Evolutionary conservation across 192 early-diverging fungal species (phyloP).

Genomic region (Podila verticillata): DNA sequence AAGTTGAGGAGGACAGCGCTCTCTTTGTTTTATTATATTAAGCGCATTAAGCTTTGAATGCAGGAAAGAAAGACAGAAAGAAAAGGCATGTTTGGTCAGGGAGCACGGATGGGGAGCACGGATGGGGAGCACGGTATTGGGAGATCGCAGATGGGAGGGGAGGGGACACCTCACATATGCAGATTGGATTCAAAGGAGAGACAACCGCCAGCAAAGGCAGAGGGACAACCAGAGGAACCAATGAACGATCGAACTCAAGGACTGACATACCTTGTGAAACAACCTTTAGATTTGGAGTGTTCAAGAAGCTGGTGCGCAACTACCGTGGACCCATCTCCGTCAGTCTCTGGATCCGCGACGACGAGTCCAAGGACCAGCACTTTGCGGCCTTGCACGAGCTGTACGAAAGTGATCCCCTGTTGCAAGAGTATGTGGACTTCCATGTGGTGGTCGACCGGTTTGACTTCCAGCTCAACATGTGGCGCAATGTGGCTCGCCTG

Average conservation of each 20-base stretch:
- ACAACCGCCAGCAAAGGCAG: neutral
- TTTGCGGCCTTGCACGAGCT: constrained; percentile 59
- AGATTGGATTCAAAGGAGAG: neutral
- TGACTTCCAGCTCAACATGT: constrained; percentile 73
- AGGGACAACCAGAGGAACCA: no score
- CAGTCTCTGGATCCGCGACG: constrained; percentile 66
- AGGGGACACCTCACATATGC: neutral
- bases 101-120: no score
- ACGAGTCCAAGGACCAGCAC: constrained; percentile 56
- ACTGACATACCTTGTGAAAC: no score
- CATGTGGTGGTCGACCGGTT: constrained; percentile 71
- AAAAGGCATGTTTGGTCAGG: neutral
- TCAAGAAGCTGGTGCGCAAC: constrained; percentile 49
- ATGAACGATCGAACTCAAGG: no score
- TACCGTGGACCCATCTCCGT: constrained; percentile 64
- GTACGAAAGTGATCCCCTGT: constrained; percentile 58
- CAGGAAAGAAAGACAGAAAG: neutral
- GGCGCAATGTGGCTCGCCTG: constrained; percentile 70
- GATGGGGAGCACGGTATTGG: no score
- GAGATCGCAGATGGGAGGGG: neutral
- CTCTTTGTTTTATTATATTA: no score
- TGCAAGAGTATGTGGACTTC: constrained; percentile 62
- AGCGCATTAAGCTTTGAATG: neutral
- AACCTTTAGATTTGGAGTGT: constrained; percentile 42
- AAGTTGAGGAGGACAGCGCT: no score